Evolutionary conservation across 371 early-diverging fungal species (phyloP), one percentile per base, ranked within the genome.

Genomic region (Syncephalastrum monosporum): DNA sequence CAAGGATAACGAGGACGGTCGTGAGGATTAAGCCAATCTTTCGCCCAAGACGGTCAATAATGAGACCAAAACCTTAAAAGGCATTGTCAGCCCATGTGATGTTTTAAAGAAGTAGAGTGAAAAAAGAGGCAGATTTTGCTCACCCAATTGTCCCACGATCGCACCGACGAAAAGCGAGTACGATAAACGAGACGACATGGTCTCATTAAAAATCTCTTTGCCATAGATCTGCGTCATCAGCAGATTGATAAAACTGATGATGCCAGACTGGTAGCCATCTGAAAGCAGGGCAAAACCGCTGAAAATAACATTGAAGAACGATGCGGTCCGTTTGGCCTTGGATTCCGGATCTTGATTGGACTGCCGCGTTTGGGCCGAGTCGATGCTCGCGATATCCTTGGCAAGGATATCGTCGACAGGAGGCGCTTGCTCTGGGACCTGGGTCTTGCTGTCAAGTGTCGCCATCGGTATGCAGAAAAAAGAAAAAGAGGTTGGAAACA

Each of bases 151-250:
- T 52, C 79, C 79, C 5, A 78, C 57, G 55, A 78, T 69, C 21
- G 68, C 75, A 47, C 79, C 79, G 3, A 78, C 72, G 53, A 78
- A 74, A 64, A 75, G 57, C 23, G 75, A 64, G 61, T 78, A 72
- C 21, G 73, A 69, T 7, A 78, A 42, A 5, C 79, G 62, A 4
- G 79, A 72, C 10, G 66, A 62, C 66, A 72, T 66, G 12, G 53
- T 60, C 4, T 58, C 47, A 42, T 68, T 58, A 27, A 74, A 74
- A 43, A 69, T 55, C 10, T 54, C 60, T 17, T 48, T 47, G 17
- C 74, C 77, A 52, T 77, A 77, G 29, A 77, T 77, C 24, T 57
- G 50, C 10, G 48, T 51, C 44, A 77, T 57, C 15, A 69, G 63
- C 5, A 67, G 29, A 58, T 73, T 73, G 42, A 73, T 62, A 49